Base-by-base conservation (phyloP, 208 protist species). In the Trypanosomatidae sp. region DNA sequence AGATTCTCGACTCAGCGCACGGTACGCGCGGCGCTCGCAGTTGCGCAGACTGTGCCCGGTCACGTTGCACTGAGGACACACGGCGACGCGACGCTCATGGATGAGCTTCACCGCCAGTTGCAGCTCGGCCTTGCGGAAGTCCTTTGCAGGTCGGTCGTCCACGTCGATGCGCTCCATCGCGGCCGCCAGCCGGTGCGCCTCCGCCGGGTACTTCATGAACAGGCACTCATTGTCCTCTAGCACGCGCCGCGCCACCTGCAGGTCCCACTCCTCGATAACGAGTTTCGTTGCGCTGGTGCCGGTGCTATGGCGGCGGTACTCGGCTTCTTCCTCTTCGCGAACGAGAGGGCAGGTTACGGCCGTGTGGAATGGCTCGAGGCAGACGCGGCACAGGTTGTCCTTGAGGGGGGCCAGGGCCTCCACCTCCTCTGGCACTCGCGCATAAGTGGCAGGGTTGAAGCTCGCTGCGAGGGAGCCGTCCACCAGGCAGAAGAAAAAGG, bases 401-500 rank as follows among this genome's bases (percentile, higher is more conserved):
- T 93, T 94, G 53, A 89, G 62, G 4, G 65, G 44, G 46, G 86
- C 88, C 19, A 93, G 69, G 58, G 75, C 78, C 67, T 86, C 49
- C 58, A 96, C 91, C 56, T 94, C 87, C 72, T 91, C 87, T 49
- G 89, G 91, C 33, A 87, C 83, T 50, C 89, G 87, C 36, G 91
- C 91, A 78, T 96, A 96, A 22, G 73, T 71, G n/a, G 75, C 79
- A 30, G 91, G 87, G 62, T 82, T 89, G 71, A 85, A 96, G 56
- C 74, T 70, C 36, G 80, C 73, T 10, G 81, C 79, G 22, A 91
- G 77, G 6, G 91, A 94, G 50, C 91, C 91, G 74, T 96, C 91
- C 72, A 96, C 82, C 33, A 96, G 76, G 67, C 89, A 94, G 64
- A 93, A 94, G 79, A 93, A 92, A 78, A 94, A 96, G 41, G 89